Evolutionary conservation across 345 rosid genomes (phyloP).

Genomic region (Salix udensis): DNA sequence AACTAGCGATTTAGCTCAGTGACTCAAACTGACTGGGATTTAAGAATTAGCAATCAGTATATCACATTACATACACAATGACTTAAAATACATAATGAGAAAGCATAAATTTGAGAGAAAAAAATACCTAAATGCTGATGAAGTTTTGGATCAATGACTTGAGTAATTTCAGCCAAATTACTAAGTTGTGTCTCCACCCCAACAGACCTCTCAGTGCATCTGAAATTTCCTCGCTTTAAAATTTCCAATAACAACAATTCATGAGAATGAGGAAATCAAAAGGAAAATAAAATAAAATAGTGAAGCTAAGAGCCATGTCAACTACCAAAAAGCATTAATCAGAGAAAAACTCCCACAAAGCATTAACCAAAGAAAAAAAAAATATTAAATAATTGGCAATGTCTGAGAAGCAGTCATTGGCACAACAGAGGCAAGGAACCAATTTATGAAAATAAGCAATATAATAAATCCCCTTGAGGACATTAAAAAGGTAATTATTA

Average conservation of each 20-base stretch:
- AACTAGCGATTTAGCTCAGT: neutral
- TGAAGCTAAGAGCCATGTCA: slow-evolving; percentile 6
- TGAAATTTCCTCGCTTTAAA: slow-evolving; percentile 85
- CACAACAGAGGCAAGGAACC: neutral
- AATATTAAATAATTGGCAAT: neutral
- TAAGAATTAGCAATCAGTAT: slow-evolving; percentile 1
- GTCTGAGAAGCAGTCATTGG: neutral
- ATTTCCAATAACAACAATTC: slow-evolving; percentile 27
- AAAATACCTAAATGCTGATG: slow-evolving; percentile 89
- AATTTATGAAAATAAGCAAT: neutral
- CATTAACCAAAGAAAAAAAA: neutral
- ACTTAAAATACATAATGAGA: neutral
- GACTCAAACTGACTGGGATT: slow-evolving; percentile 1
- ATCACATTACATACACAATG: too few relatives aligned
- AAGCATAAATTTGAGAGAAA: neutral
- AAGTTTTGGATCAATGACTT: slow-evolving; percentile 89
- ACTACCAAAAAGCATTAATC: neutral
- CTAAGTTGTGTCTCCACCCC: slow-evolving; percentile 92
- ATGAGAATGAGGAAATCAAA: slow-evolving; percentile 25
- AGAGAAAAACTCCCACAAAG: neutral
- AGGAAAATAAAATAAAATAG: slow-evolving; percentile 2
- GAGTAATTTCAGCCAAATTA: slow-evolving; percentile 83
- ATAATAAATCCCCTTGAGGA: neutral
- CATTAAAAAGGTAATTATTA: neutral
- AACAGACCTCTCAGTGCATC: slow-evolving; percentile 80